A percentile compares a stretch with the other conserved stretches of the same genome.
Evolutionary conservation across 2,329 filamentous ascomycete species (phyloP).

Genomic region (Knufia petricola): DNA sequence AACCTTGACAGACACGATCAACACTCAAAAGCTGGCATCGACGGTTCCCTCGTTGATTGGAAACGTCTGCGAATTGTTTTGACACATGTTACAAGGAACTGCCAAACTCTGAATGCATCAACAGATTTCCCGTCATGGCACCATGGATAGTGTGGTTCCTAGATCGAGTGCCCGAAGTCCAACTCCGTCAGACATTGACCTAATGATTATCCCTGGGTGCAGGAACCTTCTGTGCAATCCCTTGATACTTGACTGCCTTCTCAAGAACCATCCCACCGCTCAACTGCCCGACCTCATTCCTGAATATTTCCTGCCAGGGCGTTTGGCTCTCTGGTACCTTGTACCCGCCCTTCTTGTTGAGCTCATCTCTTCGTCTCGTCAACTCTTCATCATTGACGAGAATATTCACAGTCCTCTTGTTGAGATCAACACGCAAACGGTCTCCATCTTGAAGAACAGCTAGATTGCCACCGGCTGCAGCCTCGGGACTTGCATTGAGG

Average conservation of each 20-base stretch:
- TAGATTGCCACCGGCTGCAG: slow-evolving; percentile 45
- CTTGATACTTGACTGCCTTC: slow-evolving; percentile 38
- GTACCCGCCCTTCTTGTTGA: slow-evolving; percentile 33
- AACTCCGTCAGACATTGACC: neutral
- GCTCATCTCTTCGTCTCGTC: slow-evolving; percentile 29
- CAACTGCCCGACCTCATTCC: slow-evolving; percentile 37
- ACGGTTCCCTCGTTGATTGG: too few species aligned
- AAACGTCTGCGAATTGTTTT: too few species aligned
- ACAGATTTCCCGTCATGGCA: too few species aligned
- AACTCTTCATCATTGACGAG: slow-evolving; percentile 37
- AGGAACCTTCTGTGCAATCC: slow-evolving; percentile 36
- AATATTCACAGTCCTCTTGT: slow-evolving; percentile 41
- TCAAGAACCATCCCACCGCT: slow-evolving; percentile 41
- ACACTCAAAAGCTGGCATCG: too few species aligned
- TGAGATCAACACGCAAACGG: slow-evolving; percentile 41
- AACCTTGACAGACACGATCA: too few species aligned
- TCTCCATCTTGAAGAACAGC: slow-evolving; percentile 44
- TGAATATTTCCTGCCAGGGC: slow-evolving; percentile 44
- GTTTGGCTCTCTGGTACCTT: slow-evolving; percentile 35
- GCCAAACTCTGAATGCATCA: too few species aligned
- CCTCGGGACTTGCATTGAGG: slow-evolving; percentile 47
- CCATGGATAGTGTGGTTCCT: too few species aligned
- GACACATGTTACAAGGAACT: too few species aligned
- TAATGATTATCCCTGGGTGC: slow-evolving; percentile 39
- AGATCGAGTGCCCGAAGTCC: too few species aligned